Conservation (phyloP, 1,139 yeast species). For the Zygosaccharomyces pseudobailii region DNA sequence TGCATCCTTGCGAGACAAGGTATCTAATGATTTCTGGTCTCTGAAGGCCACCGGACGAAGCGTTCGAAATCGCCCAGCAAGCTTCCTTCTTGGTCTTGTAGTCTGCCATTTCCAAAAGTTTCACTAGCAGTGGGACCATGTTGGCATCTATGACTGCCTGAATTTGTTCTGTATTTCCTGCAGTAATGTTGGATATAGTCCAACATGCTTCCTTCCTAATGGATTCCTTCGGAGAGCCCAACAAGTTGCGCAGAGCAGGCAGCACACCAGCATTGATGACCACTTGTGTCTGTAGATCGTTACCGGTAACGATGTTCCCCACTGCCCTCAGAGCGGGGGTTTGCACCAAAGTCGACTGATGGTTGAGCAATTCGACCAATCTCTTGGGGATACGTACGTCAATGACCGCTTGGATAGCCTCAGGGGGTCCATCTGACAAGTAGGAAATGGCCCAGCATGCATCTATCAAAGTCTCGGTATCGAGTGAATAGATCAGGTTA, state of each 20-base stretch:
- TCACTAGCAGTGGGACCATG: conserved; percentile 86
- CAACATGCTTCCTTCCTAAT: conserved; percentile 97
- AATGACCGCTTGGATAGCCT: conserved; percentile 93
- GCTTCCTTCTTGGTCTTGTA: conserved; percentile 97
- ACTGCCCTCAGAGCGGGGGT: conserved; percentile 97
- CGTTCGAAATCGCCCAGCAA: conserved; percentile 98
- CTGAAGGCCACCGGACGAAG: conserved; percentile 89
- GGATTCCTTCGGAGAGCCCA: conserved; percentile 82
- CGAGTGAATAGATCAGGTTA: conserved; percentile 82
- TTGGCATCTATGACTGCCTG: conserved; percentile 95
- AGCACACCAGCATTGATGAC: conserved; percentile 92
- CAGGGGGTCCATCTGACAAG: conserved; percentile 85
- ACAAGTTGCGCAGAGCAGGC: conserved; percentile 74
- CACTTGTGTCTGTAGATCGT: conserved; percentile 90
- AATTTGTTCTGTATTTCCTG: conserved; percentile 92
- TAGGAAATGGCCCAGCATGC: conserved; percentile 99
- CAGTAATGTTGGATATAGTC: conserved; percentile 97
- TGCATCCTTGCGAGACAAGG: conserved; percentile 91
- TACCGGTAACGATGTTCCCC: conserved; percentile 97
- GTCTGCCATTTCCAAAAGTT: conserved; percentile 75
- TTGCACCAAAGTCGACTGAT: conserved; percentile 81
- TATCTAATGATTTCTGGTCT: conserved; percentile 93
- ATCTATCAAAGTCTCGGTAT: conserved; percentile 89
- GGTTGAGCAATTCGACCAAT: conserved; percentile 81
- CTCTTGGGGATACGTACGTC: conserved; percentile 95